Evolutionary conservation across 768 basidiomycete genomes (phyloP).

Genomic region (Sistotremastrum suecicum): DNA sequence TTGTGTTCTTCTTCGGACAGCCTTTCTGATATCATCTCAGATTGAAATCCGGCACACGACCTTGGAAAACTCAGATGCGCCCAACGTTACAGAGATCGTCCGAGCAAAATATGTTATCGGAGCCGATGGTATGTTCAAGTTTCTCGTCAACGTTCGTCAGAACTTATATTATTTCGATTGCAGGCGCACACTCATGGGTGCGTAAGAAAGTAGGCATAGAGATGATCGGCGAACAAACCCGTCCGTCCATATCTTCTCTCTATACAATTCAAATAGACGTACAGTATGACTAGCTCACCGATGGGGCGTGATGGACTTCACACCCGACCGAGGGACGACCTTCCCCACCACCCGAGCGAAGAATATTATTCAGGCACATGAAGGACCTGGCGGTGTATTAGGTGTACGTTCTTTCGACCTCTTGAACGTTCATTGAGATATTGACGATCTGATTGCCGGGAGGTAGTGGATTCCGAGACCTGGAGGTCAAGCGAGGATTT

Average conservation of each 20-base stretch:
- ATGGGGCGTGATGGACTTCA: constrained; percentile 74
- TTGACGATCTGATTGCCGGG: too few relatives aligned
- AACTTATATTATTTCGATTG: constrained; percentile 12
- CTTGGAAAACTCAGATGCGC: too few relatives aligned
- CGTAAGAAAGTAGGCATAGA: constrained; percentile 46
- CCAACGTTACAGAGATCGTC: constrained; percentile 36
- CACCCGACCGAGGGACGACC: constrained; percentile 39
- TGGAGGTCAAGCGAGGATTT: too few relatives aligned
- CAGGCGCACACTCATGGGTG: constrained; percentile 73
- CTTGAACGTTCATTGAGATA: background rate
- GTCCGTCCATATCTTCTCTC: constrained; percentile 10
- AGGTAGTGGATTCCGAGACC: too few relatives aligned
- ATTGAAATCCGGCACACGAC: too few relatives aligned
- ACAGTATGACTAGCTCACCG: constrained; percentile 35
- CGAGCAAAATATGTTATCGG: constrained; percentile 66
- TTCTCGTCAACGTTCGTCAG: constrained; percentile 13
- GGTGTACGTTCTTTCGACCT: background rate
- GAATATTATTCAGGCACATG: constrained; percentile 50
- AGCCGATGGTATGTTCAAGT: constrained; percentile 38
- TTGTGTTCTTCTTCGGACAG: too few relatives aligned
- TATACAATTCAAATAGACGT: background rate
- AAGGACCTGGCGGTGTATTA: constrained; percentile 32
- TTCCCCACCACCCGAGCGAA: constrained; percentile 65
- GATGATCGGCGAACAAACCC: constrained; percentile 65
- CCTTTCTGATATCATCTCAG: background rate